A percentile compares a stretch with the other conserved stretches of the same genome.
phyloP scores from a whole-genome alignment of 2,329 filamentous ascomycete genomes.

The Monosporascus sp. region DNA sequence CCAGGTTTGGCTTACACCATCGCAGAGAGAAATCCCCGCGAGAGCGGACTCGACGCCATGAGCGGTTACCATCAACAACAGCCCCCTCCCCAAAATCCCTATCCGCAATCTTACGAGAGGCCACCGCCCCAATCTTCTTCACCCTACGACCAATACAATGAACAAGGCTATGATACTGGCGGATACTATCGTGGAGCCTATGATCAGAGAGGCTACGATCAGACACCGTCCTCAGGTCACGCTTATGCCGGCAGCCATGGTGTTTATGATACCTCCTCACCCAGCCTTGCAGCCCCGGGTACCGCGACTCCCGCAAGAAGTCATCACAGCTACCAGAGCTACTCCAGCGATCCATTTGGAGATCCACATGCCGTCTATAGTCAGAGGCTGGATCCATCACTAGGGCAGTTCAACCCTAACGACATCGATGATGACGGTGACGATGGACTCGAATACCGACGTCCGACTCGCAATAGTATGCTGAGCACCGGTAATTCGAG shows the following conservation, averaged over 20 bases:
- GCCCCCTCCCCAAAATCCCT: constrained; percentile 5
- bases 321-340: constrained; percentile 46
- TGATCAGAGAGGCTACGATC: constrained; percentile 18
- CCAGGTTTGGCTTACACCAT: constrained; percentile 62
- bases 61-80: constrained; percentile 31
- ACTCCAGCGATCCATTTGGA: constrained; percentile 63
- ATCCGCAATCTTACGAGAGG: constrained; percentile 14
- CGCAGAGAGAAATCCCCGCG: constrained; percentile 58
- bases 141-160: constrained; percentile 14
- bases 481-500: constrained; percentile 50
- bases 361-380: constrained; percentile 42
- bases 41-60: constrained; percentile 61
- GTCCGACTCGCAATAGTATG: constrained; percentile 51
- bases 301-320: constrained; percentile 44
- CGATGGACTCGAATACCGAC: constrained; percentile 63
- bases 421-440: constrained; percentile 84
- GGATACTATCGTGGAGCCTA: constrained; percentile 9
- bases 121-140: constrained; percentile 8
- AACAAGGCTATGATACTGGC: constrained; percentile 12
- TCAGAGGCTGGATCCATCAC: constrained; percentile 40
- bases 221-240: constrained; percentile 10
- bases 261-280: constrained; percentile 34
- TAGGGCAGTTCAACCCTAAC: constrained; percentile 67
- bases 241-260: constrained; percentile 6
- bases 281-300: constrained; percentile 34